Conservation (phyloP, 1,139 yeast genomes). For the Saccharomyces hybrid region DNA sequence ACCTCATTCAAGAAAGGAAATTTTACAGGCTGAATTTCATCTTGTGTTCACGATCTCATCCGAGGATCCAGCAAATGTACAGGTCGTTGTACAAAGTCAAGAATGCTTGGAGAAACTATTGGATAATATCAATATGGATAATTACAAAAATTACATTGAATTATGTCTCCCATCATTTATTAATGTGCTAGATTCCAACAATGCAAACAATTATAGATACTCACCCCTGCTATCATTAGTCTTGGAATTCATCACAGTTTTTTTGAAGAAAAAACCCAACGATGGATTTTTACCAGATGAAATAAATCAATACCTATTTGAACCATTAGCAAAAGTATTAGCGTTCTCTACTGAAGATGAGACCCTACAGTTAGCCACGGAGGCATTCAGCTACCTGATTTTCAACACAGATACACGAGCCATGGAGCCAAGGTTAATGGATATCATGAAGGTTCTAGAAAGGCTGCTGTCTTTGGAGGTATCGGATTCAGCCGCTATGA, state of each 20-base stretch:
- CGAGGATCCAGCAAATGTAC: constrained; percentile 70
- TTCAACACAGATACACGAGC: constrained; percentile 39
- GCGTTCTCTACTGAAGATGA: constrained; percentile 64
- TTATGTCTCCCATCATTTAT: constrained; percentile 28
- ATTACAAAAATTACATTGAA: constrained; percentile 38
- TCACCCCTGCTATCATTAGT: constrained; percentile 57
- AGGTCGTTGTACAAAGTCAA: constrained; percentile 49
- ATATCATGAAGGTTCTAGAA: constrained; percentile 55
- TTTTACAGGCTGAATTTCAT: constrained; percentile 40
- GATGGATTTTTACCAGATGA: constrained; percentile 29
- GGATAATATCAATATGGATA: constrained; percentile 38
- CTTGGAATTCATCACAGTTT: constrained; percentile 52
- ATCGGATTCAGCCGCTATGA: constrained; percentile 73
- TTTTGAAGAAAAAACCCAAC: constrained; percentile 27
- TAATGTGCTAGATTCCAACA: constrained; percentile 21
- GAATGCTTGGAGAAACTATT: constrained; percentile 60
- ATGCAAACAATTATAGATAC: constrained; percentile 31
- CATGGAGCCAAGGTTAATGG: constrained; percentile 42
- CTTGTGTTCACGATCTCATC: constrained; percentile 58
- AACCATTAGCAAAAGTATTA: constrained; percentile 46
- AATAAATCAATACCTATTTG: constrained; percentile 44
- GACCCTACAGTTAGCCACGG: constrained; percentile 70
- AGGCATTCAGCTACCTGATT: constrained; percentile 58
- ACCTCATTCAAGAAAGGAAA: constrained; percentile 18
- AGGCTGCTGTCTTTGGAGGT: constrained; percentile 64